phyloP scores from a whole-genome alignment of 169 alveolate genomes.

The Cardiosporidium cionae region DNA sequence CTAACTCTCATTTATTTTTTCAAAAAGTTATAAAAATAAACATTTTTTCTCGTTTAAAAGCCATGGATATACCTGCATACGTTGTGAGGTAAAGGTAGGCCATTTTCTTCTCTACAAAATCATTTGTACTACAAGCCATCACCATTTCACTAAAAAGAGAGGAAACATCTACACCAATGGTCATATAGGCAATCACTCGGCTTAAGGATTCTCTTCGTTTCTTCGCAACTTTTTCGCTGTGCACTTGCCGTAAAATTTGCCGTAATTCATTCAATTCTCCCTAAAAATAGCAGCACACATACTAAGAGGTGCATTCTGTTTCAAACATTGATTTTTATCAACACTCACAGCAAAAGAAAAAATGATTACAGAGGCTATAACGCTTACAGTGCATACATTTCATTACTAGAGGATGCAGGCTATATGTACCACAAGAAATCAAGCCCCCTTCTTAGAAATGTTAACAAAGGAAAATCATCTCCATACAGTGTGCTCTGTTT shows the following conservation, averaged over 20 bases:
- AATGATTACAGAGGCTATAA: too few relatives aligned
- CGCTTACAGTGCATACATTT: too few relatives aligned
- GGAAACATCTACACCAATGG: constrained; percentile 91
- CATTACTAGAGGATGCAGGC: too few relatives aligned
- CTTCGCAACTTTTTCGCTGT: constrained; percentile 64
- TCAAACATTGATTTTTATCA: too few relatives aligned
- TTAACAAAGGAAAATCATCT: too few relatives aligned
- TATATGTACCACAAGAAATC: too few relatives aligned
- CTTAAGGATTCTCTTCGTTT: constrained; percentile 78
- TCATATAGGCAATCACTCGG: constrained; percentile 78
- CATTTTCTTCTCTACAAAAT: constrained; percentile 97
- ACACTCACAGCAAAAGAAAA: too few relatives aligned
- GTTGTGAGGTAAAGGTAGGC: constrained; percentile 88
- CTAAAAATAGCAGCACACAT: too few relatives aligned
- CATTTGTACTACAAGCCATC: constrained; percentile 90
- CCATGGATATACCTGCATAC: constrained; percentile 58
- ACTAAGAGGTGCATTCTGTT: too few relatives aligned
- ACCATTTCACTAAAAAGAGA: constrained; percentile 92
- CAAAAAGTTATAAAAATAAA: background rate
- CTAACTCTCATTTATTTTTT: background rate
- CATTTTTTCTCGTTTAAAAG: background rate
- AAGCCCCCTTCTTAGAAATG: too few relatives aligned
- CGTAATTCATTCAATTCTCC: constrained; percentile 86
- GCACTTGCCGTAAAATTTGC: constrained; percentile 56
- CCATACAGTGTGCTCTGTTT: too few relatives aligned